Conservation (phyloP, 768 basidiomycete species). For the Pulveroboletus frians region DNA sequence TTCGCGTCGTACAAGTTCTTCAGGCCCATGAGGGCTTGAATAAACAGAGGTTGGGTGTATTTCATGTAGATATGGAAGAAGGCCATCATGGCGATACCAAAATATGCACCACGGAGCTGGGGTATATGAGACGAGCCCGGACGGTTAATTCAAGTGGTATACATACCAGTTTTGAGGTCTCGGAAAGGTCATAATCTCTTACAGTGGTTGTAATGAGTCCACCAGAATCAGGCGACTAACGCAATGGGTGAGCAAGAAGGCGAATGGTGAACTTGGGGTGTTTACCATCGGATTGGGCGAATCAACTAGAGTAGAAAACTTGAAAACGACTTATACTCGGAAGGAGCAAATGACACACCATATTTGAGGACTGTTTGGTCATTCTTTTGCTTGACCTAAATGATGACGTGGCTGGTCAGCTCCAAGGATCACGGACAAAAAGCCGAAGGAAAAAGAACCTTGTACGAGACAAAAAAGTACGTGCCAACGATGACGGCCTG, state of each 20-base stretch:
- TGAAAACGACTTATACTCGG: neutral
- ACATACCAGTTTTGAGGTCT: slow-evolving; percentile 76
- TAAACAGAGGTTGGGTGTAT: slow-evolving; percentile 95
- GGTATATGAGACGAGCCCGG: neutral
- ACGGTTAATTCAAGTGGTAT: slow-evolving; percentile 21
- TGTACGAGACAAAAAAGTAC: slow-evolving; percentile 77
- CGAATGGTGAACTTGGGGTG: neutral
- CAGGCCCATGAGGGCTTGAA: slow-evolving; percentile 92
- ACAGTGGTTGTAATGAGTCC: slow-evolving; percentile 87
- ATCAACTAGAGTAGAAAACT: slow-evolving; percentile 51
- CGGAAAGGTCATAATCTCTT: slow-evolving; percentile 87
- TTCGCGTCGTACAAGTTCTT: slow-evolving; percentile 88
- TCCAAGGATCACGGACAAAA: neutral
- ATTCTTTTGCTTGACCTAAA: slow-evolving; percentile 88
- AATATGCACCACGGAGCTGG: slow-evolving; percentile 62
- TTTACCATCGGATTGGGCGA: slow-evolving; percentile 68
- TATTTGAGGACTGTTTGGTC: slow-evolving; percentile 96
- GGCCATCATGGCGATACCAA: slow-evolving; percentile 81
- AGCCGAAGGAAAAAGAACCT: slow-evolving; percentile 37
- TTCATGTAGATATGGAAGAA: slow-evolving; percentile 93
- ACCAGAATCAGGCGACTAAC: slow-evolving; percentile 58
- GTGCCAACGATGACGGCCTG: slow-evolving; percentile 66
- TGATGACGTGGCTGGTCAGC: slow-evolving; percentile 13
- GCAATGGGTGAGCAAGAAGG: neutral
- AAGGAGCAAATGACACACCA: slow-evolving; percentile 44